Evolutionary conservation across 768 basidiomycete species (phyloP), one percentile per base, ranked within the genome.

Genomic region (Grammothele lineata): DNA sequence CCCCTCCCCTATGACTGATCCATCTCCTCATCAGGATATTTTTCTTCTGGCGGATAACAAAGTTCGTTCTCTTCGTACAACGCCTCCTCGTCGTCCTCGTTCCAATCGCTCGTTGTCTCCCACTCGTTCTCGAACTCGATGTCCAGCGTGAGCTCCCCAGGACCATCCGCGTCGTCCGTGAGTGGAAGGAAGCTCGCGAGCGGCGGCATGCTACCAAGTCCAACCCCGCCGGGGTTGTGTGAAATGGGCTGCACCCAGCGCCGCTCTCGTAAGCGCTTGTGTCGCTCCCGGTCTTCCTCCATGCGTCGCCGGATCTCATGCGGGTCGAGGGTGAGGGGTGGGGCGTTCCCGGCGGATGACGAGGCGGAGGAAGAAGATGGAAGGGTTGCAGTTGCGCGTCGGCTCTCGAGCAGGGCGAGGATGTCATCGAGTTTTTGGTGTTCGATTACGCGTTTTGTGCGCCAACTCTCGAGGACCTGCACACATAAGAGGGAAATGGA

Each of bases 391-490:
- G 51, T 42, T 48, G 54, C 37, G 52, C 51, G 65, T 0, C 87
- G 78, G 9, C 69, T 61, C 30, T 78, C 72, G 15, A 92, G 76
- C 0, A 69, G 60, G 0, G 76, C 58, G 22, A 94, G 64, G 11
- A 80, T 80, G 15, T 87, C 78, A 37, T 93, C 89, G 11, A 95
- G 72, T 18, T 78, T 79, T 58, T 83, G 80, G 1, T 87, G 81
- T 49, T 92, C 88, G 22, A 95, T 71, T 12, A 92, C 77, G 17
- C 92, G 81, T 66, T 93, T 92, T 50, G 74, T 83, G 33, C 90
- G 71, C 91, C 92, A 94, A 54, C 78, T 91, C 63, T 93, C 89
- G n/a, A 96, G 74, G 23, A 95, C 91, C 92, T 93, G 50, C 14
- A 30, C 17, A 5, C 23, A 41, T n/a, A n/a, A n/a, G n/a, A n/a